Conservation (phyloP, 2,329 filamentous ascomycete species). For the Rutstroemia sp. region DNA sequence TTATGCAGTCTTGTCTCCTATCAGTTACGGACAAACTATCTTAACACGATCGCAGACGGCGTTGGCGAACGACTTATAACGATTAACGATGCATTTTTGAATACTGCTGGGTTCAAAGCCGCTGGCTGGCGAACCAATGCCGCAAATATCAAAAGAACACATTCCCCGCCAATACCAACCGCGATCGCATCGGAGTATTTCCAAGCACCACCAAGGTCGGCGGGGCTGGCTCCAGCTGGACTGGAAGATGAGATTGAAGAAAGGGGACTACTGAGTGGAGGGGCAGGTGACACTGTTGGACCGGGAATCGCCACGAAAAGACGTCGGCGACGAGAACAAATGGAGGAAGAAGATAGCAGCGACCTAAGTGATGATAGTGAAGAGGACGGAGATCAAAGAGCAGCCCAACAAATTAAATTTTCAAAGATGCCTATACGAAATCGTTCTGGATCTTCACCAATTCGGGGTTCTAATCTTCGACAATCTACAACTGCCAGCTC, state of each 20-base stretch:
- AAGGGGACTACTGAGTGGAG: constrained; percentile 59
- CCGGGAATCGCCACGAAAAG: constrained; percentile 61
- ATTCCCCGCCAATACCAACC: constrained; percentile 80
- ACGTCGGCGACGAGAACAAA: constrained; percentile 60
- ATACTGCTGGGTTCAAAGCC: constrained; percentile 73
- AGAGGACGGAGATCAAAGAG: constrained; percentile 63
- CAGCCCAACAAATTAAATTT: constrained; percentile 89
- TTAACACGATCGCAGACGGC: constrained; percentile 73
- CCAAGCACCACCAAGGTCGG: constrained; percentile 56
- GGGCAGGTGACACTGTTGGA: constrained; percentile 59
- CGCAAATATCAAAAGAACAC: constrained; percentile 70
- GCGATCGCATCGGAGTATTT: constrained; percentile 80
- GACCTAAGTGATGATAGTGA: constrained; percentile 81
- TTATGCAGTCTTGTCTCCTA: constrained; percentile 65
- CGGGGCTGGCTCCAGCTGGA: constrained; percentile 45
- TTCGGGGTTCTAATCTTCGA: constrained; percentile 56
- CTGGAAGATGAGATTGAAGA: constrained; percentile 62
- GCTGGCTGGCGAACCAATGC: constrained; percentile 73
- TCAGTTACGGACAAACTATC: constrained; percentile 72
- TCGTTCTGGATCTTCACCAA: constrained; percentile 82
- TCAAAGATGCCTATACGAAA: constrained; percentile 87
- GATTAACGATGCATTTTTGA: constrained; percentile 71
- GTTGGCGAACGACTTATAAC: constrained; percentile 79
- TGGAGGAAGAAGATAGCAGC: constrained; percentile 74
- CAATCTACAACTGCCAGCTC: constrained; percentile 67